These are phyloP conservation scores for Blastocystis sp. DNA, from an alignment of 352 stramenopile species.

Conservation along the genomic window DNA sequence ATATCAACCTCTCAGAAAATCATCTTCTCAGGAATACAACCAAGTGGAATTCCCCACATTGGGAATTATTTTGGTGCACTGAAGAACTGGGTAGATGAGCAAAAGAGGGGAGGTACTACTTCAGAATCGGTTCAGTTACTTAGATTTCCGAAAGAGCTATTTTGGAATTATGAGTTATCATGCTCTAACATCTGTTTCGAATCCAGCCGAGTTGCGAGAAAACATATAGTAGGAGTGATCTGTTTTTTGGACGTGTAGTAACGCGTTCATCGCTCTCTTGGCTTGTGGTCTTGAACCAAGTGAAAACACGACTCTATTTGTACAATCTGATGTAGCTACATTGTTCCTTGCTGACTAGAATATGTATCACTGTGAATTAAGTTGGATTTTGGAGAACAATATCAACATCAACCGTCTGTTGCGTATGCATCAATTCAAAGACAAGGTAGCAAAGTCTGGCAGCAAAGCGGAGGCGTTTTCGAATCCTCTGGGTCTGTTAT, in stretches of 20 bases:
- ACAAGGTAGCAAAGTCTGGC: slow-evolving; percentile 83
- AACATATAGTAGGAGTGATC: slow-evolving; percentile 41
- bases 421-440: slow-evolving; percentile 99
- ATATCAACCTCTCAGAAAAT: slow-evolving; percentile 66
- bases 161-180: slow-evolving; percentile 94
- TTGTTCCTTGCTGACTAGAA: slow-evolving; percentile 1
- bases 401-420: slow-evolving; percentile 94
- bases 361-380: slow-evolving; percentile 83
- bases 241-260: slow-evolving; percentile 18
- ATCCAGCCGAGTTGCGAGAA: slow-evolving; percentile 78
- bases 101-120: slow-evolving; percentile 69
- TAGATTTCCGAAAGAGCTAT: slow-evolving; percentile 68
- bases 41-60: slow-evolving; percentile 91
- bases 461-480: slow-evolving; percentile 67
- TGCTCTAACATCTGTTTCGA: slow-evolving; percentile 91
- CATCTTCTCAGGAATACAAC: slow-evolving; percentile 92
- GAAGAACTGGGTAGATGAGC: slow-evolving; percentile 90
- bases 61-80: slow-evolving; percentile 98
- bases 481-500: slow-evolving; percentile 80
- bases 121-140: slow-evolving; percentile 66
- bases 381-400: slow-evolving; percentile 92
- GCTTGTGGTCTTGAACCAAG: slow-evolving; percentile 71
- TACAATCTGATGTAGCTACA: slow-evolving; percentile 77
- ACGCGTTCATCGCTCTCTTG: slow-evolving; percentile 51
- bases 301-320: slow-evolving; percentile 78